phyloP scores from a whole-genome alignment of 1,139 yeast species.

The Debaryomyces fabryi region DNA sequence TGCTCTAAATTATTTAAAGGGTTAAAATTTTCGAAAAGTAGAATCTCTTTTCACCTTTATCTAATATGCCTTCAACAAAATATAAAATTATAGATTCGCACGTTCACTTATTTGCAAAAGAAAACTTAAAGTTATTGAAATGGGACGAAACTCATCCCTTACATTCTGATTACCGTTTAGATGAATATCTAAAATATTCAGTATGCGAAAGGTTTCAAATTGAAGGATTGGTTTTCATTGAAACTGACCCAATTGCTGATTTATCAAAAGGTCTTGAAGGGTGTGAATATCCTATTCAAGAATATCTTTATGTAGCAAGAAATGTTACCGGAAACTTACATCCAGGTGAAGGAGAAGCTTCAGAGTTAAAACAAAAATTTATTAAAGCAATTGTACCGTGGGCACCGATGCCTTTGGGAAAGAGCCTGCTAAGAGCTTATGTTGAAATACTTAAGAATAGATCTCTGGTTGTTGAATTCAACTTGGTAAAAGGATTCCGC shows the following conservation, averaged over 20 bases:
- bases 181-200: neutral
- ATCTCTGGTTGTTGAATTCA: constrained; percentile 10
- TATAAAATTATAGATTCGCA: constrained; percentile 8
- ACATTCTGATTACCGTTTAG: neutral
- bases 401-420: constrained; percentile 22
- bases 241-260: constrained; percentile 4
- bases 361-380: neutral
- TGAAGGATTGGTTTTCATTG: constrained; percentile 9
- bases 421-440: constrained; percentile 12
- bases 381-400: constrained; percentile 20
- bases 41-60: neutral
- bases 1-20: neutral
- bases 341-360: neutral
- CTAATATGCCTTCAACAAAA: neutral
- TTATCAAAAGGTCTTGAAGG: constrained; percentile 3
- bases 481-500: constrained; percentile 34
- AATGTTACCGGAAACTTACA: neutral
- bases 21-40: neutral
- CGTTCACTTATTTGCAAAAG: constrained; percentile 8
- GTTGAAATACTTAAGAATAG: constrained; percentile 13
- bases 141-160: constrained; percentile 5
- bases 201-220: neutral
- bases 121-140: constrained; percentile 3
- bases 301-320: neutral
- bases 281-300: constrained; percentile 6